These are phyloP conservation scores for Calonectria ilicicola DNA, from an alignment of 2,329 filamentous ascomycete species.

Conservation along the genomic window DNA sequence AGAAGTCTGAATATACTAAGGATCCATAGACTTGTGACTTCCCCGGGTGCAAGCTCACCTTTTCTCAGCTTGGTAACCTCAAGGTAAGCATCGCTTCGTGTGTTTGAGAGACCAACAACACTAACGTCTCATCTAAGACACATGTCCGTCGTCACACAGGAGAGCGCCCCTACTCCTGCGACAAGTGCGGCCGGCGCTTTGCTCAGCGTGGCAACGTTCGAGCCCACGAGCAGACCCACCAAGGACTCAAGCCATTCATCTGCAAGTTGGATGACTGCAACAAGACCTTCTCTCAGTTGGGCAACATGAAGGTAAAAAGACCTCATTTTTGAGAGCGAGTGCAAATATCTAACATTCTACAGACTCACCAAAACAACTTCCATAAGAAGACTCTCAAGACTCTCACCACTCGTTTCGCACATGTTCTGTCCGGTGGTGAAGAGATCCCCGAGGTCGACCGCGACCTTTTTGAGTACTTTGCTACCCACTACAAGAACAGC, in stretches of 20 bases:
- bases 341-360: conserved; percentile 12
- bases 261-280: conserved; percentile 87
- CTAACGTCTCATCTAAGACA: conserved; percentile 63
- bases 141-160: conserved; percentile 90
- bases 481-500: conserved; percentile 92
- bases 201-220: conserved; percentile 88
- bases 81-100: conserved; percentile 67
- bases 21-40: conserved; percentile 73
- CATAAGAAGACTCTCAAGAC: conserved; percentile 79
- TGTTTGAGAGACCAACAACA: not conserved
- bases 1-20: no score
- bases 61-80: conserved; percentile 91
- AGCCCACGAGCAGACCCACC: conserved; percentile 85
- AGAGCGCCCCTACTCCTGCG: conserved; percentile 85
- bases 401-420: conserved; percentile 78
- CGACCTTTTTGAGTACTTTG: conserved; percentile 87
- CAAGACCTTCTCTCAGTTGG: conserved; percentile 90
- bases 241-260: conserved; percentile 80
- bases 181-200: conserved; percentile 84
- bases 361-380: conserved; percentile 96
- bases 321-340: not conserved
- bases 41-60: conserved; percentile 79
- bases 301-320: conserved; percentile 83
- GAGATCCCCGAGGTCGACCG: conserved; percentile 73
- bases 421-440: conserved; percentile 65